A percentile compares a stretch with the other conserved stretches of the same genome.
Evolutionary conservation across 1,284 basidiomycete genomes (phyloP).

Genomic region (Xanthoconium separans): DNA sequence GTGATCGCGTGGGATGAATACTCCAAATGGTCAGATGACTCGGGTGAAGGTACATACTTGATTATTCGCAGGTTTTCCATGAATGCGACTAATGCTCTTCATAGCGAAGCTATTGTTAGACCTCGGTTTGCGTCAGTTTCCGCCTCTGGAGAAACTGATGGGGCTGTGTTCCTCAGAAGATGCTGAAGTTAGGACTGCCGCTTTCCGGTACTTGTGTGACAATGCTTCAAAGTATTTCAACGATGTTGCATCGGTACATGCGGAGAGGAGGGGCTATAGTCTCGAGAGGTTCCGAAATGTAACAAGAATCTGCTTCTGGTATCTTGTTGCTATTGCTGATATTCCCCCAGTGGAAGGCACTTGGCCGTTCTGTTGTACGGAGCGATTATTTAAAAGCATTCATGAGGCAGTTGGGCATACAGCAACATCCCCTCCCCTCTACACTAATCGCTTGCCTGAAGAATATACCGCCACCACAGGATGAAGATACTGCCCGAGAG

Average conservation of each 20-base stretch:
- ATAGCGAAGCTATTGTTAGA: not conserved
- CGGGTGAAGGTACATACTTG: not conserved
- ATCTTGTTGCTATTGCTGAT: not conserved
- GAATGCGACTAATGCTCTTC: not conserved
- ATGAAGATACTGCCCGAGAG: not conserved
- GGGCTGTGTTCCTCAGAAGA: not conserved
- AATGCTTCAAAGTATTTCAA: not conserved
- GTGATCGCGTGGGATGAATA: not conserved
- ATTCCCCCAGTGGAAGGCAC: not conserved
- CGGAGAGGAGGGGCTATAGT: not conserved
- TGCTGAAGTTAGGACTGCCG: not conserved
- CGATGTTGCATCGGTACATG: not conserved
- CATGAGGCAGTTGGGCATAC: not conserved
- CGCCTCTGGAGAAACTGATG: not conserved
- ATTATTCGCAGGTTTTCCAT: not conserved
- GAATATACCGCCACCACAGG: not conserved
- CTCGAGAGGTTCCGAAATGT: not conserved
- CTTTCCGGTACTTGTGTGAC: not conserved
- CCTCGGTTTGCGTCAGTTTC: not conserved
- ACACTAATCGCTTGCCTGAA: not conserved
- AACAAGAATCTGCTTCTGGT: too few species aligned
- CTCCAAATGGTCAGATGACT: not conserved
- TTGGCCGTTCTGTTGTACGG: conserved; percentile 1
- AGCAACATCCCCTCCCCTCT: not conserved
- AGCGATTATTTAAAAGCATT: not conserved